Evolutionary conservation across 2,329 filamentous ascomycete species (phyloP), one percentile per base, ranked within the genome.

Genomic region (Aspergillus fijiensis): DNA sequence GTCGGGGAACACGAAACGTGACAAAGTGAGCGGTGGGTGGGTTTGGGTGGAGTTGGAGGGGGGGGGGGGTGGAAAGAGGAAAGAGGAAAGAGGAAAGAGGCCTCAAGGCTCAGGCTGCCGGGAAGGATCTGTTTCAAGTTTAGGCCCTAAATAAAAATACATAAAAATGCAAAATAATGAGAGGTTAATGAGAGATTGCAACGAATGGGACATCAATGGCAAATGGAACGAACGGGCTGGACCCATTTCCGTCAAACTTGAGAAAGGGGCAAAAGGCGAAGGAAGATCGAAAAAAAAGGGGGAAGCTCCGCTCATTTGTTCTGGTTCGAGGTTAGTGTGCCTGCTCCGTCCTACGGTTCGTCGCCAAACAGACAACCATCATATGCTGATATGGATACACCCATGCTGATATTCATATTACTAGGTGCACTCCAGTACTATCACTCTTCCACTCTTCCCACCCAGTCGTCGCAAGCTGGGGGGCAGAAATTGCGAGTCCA

Each of bases 41-140:
- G 70, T 71, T 29, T 29, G 27, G 27, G 27, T 29, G 27, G 25
- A 27, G 25, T 27, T 5, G 25, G 25, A 5, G 7, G 6, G 6
- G 25, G 25, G 25, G 25, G 27, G 7, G 2, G 2, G 19, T 19
- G 19, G 19, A 19, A 19, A 19, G 19, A 19, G 19, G 9, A 1
- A 27, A 27, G 71, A 70, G n/a, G 39, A 9, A 7, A 19, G 16
- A 19, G 6, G 14, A 16, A 19, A 16, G 16, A 16, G 39, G 39
- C 39, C 39, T 45, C 39, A 45, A 35, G 39, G 39, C 39, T 45
- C 33, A 35, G 33, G 33, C 33, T 45, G 39, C 39, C 39, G 14
- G 39, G 39, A 16, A 45, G 64, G 69, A 62, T 63, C 67, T 70
- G 73, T 75, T 75, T 75, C 73, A 74, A 71, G 68, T 73, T 72